These are phyloP conservation scores for Hypoxylon sp. DNA, from an alignment of 2,329 filamentous ascomycete species.

Conservation along the genomic window DNA sequence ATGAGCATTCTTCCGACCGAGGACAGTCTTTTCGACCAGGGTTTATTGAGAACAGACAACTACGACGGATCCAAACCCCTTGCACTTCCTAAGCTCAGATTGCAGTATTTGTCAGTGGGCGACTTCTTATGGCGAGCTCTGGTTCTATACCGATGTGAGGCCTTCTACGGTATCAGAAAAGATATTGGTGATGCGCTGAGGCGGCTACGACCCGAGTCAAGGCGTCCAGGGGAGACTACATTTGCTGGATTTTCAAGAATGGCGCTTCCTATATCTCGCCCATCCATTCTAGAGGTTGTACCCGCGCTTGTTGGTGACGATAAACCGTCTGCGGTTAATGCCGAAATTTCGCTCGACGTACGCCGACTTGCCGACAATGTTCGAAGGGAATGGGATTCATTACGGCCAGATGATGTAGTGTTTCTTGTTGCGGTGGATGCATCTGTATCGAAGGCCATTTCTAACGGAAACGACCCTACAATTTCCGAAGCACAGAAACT, in stretches of 20 bases:
- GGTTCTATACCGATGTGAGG: conserved; percentile 87
- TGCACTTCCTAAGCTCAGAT: conserved; percentile 92
- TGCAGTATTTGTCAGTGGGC: conserved; percentile 94
- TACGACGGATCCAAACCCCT: conserved; percentile 91
- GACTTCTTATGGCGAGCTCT: conserved; percentile 98
- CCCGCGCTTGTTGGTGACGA: conserved; percentile 87
- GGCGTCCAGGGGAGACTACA: conserved; percentile 73
- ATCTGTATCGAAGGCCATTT: conserved; percentile 64
- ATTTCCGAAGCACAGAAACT: conserved; percentile 71
- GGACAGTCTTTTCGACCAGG: conserved; percentile 81
- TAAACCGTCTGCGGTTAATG: conserved; percentile 85
- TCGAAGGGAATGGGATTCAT: conserved; percentile 88
- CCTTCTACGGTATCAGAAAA: conserved; percentile 93
- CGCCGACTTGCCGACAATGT: conserved; percentile 82
- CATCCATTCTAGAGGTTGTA: conserved; percentile 87
- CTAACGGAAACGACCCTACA: conserved; percentile 66
- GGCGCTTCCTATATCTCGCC: conserved; percentile 88
- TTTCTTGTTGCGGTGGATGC: conserved; percentile 86
- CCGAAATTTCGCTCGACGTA: conserved; percentile 88
- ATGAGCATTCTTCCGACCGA: conserved; percentile 89
- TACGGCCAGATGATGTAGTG: conserved; percentile 89
- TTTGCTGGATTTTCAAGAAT: conserved; percentile 93
- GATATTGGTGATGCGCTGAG: conserved; percentile 88
- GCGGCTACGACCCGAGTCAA: conserved; percentile 79
- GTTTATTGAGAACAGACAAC: conserved; percentile 83